Base-by-base conservation (phyloP, 176 grass and related monocot genomes). In the Paspalum vaginatum region DNA sequence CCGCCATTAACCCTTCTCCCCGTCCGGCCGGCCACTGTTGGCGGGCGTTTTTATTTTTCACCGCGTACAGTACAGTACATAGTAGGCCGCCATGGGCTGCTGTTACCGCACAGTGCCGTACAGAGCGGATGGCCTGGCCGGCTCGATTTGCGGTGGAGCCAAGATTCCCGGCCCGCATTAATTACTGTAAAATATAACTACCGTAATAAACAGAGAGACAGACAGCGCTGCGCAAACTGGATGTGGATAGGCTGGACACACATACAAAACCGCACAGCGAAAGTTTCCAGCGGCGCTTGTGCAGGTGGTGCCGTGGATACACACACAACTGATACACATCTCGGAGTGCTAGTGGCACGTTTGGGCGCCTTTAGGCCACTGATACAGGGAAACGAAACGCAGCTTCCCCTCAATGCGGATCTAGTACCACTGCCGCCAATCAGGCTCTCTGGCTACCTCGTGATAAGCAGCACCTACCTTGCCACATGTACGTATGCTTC, bases 401-500 rank as follows among this genome's bases (percentile, higher is more conserved):
- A n/a, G n/a, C n/a, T n/a, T n/a, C 72, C 54, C 20, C 22, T 60
- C 32, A 32, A 32, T 32, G 11, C 85, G 43, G 47, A 82, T 82
- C 69, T 74, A 74, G 2, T 3, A 32, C 57, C 58, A 59, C 49
- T 61, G n/a, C n/a, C n/a, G n/a, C 62, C 32, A 10, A 58, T 50
- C 53, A 38, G 32, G 32, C 32, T 32, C 32, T 3, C 32, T 32
- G 32, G 2, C 32, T 2, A 32, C 2, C 32, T 32, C 32, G 32
- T 61, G 9, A 22, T 32, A 70, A 57, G 53, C 58, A 57, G 53
- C 58, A 67, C 48, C 32, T 14, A 40, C n/a, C 32, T 46, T 37
- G 70, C 61, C 58, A 67, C 58, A 54, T 72, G n/a, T n/a, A n/a
- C n/a, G n/a, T n/a, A n/a, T n/a, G 85, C 85, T 78, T 82, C 79